phyloP scores from a whole-genome alignment of 306 rosid species.

The Arachis hypogaea region DNA sequence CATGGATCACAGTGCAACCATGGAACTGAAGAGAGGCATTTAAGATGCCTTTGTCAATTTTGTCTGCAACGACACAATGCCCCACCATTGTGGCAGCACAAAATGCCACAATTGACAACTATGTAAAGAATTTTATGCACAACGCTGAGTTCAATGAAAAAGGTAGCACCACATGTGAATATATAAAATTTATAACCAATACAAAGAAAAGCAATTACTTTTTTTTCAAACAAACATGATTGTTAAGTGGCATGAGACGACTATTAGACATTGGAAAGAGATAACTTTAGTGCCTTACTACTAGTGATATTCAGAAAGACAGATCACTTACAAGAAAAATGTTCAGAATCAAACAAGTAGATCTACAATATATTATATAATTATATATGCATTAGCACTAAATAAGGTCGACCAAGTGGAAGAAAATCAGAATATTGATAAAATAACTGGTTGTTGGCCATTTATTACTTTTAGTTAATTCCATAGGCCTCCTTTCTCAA shows the following conservation, averaged over 20 bases:
- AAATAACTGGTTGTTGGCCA: not conserved
- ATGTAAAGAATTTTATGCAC: constrained; percentile 11
- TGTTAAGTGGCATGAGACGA: constrained; percentile 1
- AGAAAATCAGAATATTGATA: not conserved
- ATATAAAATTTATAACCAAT: constrained; percentile 1
- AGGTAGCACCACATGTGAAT: constrained; percentile 23
- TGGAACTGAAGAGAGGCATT: too few species aligned
- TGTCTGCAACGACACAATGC: too few species aligned
- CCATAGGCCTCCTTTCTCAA: not conserved
- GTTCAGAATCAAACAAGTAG: constrained; percentile 1
- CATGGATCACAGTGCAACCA: not conserved
- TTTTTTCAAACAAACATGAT: not conserved
- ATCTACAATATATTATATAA: not conserved
- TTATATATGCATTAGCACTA: not conserved
- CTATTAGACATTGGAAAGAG: not conserved
- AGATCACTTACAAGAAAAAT: not conserved
- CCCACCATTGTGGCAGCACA: too few species aligned
- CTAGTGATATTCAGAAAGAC: constrained; percentile 22
- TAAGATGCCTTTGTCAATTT: too few species aligned
- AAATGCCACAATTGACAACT: too few species aligned
- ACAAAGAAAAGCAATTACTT: not conserved
- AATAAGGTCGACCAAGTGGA: not conserved
- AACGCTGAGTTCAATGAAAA: constrained; percentile 18
- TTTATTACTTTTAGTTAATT: not conserved
- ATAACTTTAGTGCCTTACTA: constrained; percentile 4